A percentile compares a stretch with the other conserved stretches of the same genome.
phyloP scores from a whole-genome alignment of 2,329 filamentous ascomycete genomes.

The Aphanoascus verrucosus region DNA sequence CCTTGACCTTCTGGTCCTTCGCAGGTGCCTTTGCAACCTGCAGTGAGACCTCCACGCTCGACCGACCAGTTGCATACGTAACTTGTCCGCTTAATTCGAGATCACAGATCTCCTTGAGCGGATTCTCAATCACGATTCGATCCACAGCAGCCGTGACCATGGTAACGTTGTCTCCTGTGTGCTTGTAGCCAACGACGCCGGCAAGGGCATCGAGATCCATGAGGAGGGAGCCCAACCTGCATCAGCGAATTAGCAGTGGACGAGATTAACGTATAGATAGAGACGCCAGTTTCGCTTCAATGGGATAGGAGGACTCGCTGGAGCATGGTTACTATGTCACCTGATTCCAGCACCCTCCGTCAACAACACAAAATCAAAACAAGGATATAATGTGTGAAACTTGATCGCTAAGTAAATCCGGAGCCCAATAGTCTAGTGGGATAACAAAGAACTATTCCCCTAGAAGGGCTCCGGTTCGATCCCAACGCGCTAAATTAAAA shows the following conservation, averaged over 20 bases:
- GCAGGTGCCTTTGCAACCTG: slow-evolving; percentile 58
- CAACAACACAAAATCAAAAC: too few relatives aligned
- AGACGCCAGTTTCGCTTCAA: too few relatives aligned
- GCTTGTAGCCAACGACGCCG: slow-evolving; percentile 64
- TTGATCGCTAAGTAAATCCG: neutral
- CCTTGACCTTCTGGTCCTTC: slow-evolving; percentile 41
- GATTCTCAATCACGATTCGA: slow-evolving; percentile 56
- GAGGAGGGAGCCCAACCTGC: slow-evolving; percentile 57
- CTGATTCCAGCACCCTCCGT: too few relatives aligned
- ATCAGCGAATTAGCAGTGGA: slow-evolving; percentile 5
- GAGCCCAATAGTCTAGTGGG: neutral
- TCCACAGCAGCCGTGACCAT: slow-evolving; percentile 56
- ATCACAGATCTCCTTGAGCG: slow-evolving; percentile 66
- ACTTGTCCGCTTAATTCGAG: slow-evolving; percentile 60
- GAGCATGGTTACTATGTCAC: too few relatives aligned
- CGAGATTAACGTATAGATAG: neutral
- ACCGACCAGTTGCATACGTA: slow-evolving; percentile 61
- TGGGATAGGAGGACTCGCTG: too few relatives aligned
- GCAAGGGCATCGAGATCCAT: slow-evolving; percentile 73
- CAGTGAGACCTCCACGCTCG: slow-evolving; percentile 63
- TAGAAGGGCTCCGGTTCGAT: too few relatives aligned
- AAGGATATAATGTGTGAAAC: neutral
- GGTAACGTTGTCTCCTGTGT: slow-evolving; percentile 53
- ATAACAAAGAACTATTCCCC: neutral
- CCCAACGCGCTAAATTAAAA: too few relatives aligned